These are phyloP conservation scores for Trichoderma lentiforme DNA, from an alignment of 2,329 filamentous ascomycete species.

Conservation along the genomic window DNA sequence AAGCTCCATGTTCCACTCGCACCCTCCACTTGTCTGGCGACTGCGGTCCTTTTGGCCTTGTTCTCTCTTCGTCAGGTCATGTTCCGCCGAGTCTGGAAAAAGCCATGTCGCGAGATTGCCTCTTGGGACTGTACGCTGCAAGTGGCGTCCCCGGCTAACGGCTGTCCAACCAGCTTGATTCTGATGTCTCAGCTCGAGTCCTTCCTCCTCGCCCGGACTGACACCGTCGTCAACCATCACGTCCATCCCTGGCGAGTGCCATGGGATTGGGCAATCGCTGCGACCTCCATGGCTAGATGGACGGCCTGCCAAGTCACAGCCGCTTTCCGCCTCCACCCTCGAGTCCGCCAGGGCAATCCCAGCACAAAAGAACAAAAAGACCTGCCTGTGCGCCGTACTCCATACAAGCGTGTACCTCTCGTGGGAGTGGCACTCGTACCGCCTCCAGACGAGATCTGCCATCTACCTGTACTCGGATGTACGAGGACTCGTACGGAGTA, in stretches of 20 bases:
- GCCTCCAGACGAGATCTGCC: constrained; percentile 7
- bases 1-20: constrained; percentile 15
- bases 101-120: constrained; percentile 12
- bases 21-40: constrained; percentile 10
- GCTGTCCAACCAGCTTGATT: constrained; percentile 18
- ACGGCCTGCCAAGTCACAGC: neutral
- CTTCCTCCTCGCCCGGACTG: neutral
- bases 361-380: neutral
- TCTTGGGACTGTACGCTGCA: constrained; percentile 7
- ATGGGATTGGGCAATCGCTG: constrained; percentile 11
- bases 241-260: neutral
- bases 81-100: neutral
- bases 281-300: constrained; percentile 5
- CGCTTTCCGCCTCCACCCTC: neutral
- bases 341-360: neutral
- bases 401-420: neutral
- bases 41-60: constrained; percentile 4
- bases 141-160: constrained; percentile 11
- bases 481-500: neutral
- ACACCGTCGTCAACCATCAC: neutral
- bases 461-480: constrained; percentile 7
- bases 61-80: neutral
- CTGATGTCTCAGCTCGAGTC: constrained; percentile 26
- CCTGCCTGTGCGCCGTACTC: neutral
- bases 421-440: neutral